Percentiles rank a stretch among this genome's conserved stretches.
These are phyloP conservation scores for Inonotus obliquus DNA, from an alignment of 1,284 basidiomycete species.

Conservation along the genomic window DNA sequence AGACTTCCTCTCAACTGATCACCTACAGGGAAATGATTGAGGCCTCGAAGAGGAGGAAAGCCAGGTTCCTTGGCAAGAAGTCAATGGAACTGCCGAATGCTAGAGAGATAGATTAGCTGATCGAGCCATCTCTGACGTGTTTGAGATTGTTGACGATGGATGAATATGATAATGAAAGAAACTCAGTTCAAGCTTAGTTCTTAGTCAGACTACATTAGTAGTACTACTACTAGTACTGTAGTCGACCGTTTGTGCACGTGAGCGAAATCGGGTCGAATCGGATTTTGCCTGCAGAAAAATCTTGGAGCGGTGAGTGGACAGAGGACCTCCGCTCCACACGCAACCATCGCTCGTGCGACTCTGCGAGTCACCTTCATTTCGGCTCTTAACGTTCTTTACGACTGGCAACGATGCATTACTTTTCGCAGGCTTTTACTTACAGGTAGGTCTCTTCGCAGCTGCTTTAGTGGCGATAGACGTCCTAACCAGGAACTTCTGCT, in stretches of 20 bases:
- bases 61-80: not conserved
- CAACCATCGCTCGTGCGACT: not conserved
- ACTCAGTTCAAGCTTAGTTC: too few species aligned
- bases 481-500: not conserved
- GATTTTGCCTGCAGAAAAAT: not conserved
- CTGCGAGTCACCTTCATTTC: not conserved
- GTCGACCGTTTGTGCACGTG: not conserved
- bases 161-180: too few species aligned
- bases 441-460: constrained; percentile 21
- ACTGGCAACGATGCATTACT: constrained; percentile 22
- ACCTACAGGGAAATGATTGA: constrained; percentile 63
- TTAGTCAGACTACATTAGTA: too few species aligned
- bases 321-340: not conserved
- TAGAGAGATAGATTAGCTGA: not conserved
- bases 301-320: not conserved
- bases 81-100: not conserved
- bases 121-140: too few species aligned
- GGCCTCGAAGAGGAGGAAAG: constrained; percentile 60
- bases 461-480: not conserved
- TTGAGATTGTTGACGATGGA: too few species aligned
- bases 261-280: constrained; percentile 5
- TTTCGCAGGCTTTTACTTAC: constrained; percentile 25
- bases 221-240: too few species aligned
- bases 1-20: not conserved
- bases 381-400: constrained; percentile 8